Evolutionary conservation across 169 alveolate genomes (phyloP), one percentile per base, ranked within the genome.

Genomic region (Eimeria sp.): DNA sequence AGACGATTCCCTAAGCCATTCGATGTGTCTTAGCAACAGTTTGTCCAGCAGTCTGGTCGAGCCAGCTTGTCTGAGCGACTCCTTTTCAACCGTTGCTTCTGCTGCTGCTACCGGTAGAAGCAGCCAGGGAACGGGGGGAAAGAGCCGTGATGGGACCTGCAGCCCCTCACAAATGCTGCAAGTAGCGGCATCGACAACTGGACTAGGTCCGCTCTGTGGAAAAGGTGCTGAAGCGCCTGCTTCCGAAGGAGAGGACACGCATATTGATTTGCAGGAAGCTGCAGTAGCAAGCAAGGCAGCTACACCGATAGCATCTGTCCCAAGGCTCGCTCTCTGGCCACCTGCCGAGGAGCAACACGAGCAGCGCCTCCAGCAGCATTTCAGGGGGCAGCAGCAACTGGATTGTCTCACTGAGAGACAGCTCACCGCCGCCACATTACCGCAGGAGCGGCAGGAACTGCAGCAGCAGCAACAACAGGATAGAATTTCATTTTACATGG

Each of bases 51-150:
- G 75, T 27, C 40, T 49, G 76, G 58, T n/a, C 47, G 91, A 83
- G 30, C 91, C 91, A 40, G 51, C 76, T 4, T 27, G 73, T 34
- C 91, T 83, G 40, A 45, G 65, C 49, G 75, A 49, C 76, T 83
- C 91, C 27, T 83, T 83, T 49, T 83, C 91, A 25, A 83, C 91
- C 57, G 49, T 43, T 57, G 91, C 91, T 25, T 83, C 91, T 54
- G 91, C 91, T 83, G 91, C 91, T 54, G 20, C 91, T 4, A 67
- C 91, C 27, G 91, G 57, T 57, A 49, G 75, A 43, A 83, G 73
- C 73, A 83, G 51, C 91, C 61, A 83, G 91, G 91, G 57, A 30
- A 54, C 91, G 22, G 51, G 30, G 30, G 73, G 75, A 27, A 57
- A 63, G 76, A 25, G 40, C 51, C 72, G 34, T 49, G 91, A 57